phyloP scores from a whole-genome alignment of 78 protist species.

The Dictyostelium purpureum region DNA sequence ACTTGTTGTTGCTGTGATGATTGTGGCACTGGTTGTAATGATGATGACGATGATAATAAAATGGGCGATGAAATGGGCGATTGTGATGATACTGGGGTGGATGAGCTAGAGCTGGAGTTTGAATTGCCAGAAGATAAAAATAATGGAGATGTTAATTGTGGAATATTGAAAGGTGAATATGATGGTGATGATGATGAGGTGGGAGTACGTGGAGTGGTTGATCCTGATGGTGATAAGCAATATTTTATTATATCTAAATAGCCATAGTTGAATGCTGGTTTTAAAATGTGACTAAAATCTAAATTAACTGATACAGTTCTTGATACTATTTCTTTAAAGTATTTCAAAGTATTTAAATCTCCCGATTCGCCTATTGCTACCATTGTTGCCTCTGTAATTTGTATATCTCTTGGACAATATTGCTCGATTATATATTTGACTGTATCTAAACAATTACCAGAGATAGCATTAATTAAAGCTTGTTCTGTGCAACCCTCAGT shows the following conservation, averaged over 20 bases:
- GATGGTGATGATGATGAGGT: background rate
- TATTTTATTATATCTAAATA: background rate
- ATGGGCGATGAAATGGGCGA: background rate
- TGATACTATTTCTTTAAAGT: background rate
- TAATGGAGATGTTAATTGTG: background rate
- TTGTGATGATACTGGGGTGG: background rate
- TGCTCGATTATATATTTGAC: background rate
- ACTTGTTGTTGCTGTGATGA: background rate
- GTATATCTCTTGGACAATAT: conserved; percentile 14
- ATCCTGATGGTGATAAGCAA: background rate
- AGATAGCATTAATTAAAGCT: conserved; percentile 29
- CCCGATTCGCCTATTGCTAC: background rate
- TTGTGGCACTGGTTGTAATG: background rate
- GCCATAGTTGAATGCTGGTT: background rate
- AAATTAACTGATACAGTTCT: background rate
- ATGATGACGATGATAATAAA: background rate
- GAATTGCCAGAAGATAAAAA: background rate
- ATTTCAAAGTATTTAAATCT: background rate
- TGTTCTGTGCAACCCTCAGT: conserved; percentile 5
- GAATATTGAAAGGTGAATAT: background rate
- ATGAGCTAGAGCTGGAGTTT: background rate
- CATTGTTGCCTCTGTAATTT: background rate
- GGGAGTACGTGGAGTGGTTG: conserved; percentile 1
- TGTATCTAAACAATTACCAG: conserved; percentile 9
- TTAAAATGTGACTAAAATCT: background rate